phyloP scores from a whole-genome alignment of 2,329 filamentous ascomycete species.

The Phoma herbarum region DNA sequence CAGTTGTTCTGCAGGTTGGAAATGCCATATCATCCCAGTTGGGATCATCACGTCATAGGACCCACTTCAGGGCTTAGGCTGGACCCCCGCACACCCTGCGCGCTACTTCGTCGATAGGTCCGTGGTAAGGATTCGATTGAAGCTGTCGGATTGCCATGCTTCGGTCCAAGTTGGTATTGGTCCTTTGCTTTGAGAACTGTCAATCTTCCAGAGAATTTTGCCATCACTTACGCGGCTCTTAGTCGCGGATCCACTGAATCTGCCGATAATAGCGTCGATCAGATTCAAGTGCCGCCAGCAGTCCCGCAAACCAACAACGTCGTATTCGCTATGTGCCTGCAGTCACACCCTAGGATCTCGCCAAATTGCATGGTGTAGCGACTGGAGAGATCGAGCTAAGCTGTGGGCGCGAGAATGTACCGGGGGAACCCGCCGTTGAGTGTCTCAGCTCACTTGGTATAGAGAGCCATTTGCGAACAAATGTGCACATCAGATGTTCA shows the following conservation, averaged over 20 bases:
- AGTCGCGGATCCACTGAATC: background rate
- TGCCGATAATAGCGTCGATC: background rate
- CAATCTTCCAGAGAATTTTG: background rate
- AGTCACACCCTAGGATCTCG: background rate
- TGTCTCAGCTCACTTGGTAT: background rate
- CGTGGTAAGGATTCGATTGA: background rate
- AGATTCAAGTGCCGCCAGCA: background rate
- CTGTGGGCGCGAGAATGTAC: background rate
- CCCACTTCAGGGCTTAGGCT: constrained; percentile 9
- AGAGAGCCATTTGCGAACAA: background rate
- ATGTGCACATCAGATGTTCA: background rate
- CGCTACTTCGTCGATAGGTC: background rate
- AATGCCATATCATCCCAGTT: constrained; percentile 7
- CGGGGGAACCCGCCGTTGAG: background rate
- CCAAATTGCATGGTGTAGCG: background rate
- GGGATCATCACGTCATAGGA: constrained; percentile 2
- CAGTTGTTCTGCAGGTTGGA: constrained; percentile 5
- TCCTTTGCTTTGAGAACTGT: background rate
- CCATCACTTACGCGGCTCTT: constrained; percentile 3
- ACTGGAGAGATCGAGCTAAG: background rate
- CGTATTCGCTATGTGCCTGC: constrained; percentile 2
- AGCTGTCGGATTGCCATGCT: background rate
- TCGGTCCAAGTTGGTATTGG: background rate
- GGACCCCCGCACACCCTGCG: constrained; percentile 11
- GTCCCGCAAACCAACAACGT: background rate